A percentile compares a stretch with the other conserved stretches of the same genome.
Conservation (phyloP, 208 protist species). For the Naegleria fowleri region DNA sequence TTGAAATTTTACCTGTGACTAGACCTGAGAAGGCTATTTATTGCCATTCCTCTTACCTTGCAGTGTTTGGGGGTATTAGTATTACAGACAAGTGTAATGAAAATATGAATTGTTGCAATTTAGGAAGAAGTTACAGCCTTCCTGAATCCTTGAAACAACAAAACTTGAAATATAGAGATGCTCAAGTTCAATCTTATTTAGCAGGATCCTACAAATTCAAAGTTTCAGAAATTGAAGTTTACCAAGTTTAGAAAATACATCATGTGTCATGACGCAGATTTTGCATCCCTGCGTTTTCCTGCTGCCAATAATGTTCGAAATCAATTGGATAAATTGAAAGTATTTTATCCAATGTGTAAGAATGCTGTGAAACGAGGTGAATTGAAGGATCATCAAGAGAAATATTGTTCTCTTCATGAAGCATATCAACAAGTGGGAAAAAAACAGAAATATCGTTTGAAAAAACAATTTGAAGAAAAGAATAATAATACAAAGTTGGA, state of each 20-base stretch:
- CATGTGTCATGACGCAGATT: background rate
- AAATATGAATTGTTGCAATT: background rate
- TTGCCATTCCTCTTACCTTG: background rate
- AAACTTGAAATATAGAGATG: too few relatives aligned
- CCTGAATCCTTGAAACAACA: background rate
- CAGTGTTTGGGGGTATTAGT: background rate
- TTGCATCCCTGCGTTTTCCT: background rate
- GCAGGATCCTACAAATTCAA: background rate
- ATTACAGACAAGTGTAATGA: background rate
- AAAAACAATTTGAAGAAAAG: background rate
- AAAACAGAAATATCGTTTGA: background rate
- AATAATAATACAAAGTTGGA: background rate
- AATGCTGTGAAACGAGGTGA: too few relatives aligned
- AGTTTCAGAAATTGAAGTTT: conserved; percentile 12
- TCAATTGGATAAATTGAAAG: background rate
- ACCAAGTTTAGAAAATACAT: background rate
- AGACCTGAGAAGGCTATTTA: background rate
- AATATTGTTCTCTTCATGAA: background rate
- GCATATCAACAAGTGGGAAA: background rate
- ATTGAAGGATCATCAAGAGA: too few relatives aligned
- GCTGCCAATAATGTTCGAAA: background rate
- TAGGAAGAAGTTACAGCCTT: background rate
- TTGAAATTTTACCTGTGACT: too few relatives aligned
- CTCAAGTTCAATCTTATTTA: background rate
- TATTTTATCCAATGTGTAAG: too few relatives aligned